Conservation (phyloP, 1,139 yeast species). For the Debaryomyces sp. region DNA sequence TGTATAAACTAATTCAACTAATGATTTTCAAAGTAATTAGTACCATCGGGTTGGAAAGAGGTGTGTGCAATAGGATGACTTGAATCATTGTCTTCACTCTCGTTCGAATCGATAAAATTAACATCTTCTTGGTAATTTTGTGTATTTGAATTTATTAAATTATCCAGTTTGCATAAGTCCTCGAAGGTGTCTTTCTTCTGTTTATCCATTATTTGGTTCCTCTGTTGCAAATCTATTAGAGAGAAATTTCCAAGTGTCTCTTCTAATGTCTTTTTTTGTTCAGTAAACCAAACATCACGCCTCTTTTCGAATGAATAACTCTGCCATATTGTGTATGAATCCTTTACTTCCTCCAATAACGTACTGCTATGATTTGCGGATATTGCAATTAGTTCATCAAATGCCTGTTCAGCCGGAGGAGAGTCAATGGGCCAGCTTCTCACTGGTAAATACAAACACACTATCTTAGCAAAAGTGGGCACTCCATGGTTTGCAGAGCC, state of each 20-base stretch:
- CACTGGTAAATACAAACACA: constrained; percentile 19
- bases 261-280: constrained; percentile 12
- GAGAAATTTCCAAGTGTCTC: constrained; percentile 16
- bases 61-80: background rate
- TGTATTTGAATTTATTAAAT: constrained; percentile 8
- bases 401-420: constrained; percentile 10
- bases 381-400: constrained; percentile 7
- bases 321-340: constrained; percentile 14
- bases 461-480: constrained; percentile 16
- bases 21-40: constrained; percentile 2
- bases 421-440: constrained; percentile 17
- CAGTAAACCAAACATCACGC: constrained; percentile 15
- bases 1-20: background rate
- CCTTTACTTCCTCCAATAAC: constrained; percentile 10
- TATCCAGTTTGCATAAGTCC: constrained; percentile 18
- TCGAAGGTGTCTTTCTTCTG: constrained; percentile 17
- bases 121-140: background rate
- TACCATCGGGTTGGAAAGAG: background rate
- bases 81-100: background rate
- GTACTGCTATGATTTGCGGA: constrained; percentile 6
- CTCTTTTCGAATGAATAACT: constrained; percentile 10
- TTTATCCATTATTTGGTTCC: constrained; percentile 14
- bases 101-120: constrained; percentile 4
- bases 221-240: constrained; percentile 15
- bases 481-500: constrained; percentile 3